phyloP scores from a whole-genome alignment of 2,329 filamentous ascomycete species.

The Aspergillus sclerotialis region DNA sequence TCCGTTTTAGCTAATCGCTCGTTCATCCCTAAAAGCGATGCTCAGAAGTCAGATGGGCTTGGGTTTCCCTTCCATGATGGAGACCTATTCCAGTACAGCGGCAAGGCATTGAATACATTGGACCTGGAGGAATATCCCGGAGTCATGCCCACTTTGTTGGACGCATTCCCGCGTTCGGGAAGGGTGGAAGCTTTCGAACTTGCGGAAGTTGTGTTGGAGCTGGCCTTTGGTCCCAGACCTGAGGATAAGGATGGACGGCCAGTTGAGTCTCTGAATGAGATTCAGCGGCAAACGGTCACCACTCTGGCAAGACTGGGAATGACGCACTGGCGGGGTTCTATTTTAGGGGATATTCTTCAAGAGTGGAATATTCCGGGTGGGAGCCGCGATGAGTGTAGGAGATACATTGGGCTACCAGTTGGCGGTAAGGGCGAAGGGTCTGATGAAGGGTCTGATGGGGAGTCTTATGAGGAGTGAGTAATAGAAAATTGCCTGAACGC shows the following conservation, averaged over 20 bases:
- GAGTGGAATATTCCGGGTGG: not conserved
- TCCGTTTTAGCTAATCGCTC: not conserved
- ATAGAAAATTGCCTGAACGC: too few relatives aligned
- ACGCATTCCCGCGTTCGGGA: not conserved
- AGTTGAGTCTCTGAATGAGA: conserved; percentile 1
- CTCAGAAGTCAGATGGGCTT: not conserved
- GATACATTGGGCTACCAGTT: not conserved
- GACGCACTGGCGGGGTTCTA: not conserved
- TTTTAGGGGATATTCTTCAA: not conserved
- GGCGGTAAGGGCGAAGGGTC: not conserved
- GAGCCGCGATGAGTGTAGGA: not conserved
- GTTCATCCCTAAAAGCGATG: not conserved
- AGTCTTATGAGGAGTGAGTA: too few relatives aligned
- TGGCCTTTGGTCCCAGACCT: conserved; percentile 2
- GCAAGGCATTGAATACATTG: not conserved
- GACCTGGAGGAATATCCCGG: conserved; percentile 1
- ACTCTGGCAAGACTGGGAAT: conserved; percentile 2
- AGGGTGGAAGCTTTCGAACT: not conserved
- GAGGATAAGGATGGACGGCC: not conserved
- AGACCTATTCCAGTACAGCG: conserved; percentile 1
- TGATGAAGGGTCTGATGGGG: too few relatives aligned
- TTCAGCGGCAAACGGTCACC: conserved; percentile 1
- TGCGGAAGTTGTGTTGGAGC: conserved; percentile 1
- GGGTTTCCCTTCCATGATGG: conserved; percentile 2
- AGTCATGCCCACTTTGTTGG: not conserved